These are phyloP conservation scores for Ricinus communis DNA, from an alignment of 345 rosid genomes.

Conservation along the genomic window DNA sequence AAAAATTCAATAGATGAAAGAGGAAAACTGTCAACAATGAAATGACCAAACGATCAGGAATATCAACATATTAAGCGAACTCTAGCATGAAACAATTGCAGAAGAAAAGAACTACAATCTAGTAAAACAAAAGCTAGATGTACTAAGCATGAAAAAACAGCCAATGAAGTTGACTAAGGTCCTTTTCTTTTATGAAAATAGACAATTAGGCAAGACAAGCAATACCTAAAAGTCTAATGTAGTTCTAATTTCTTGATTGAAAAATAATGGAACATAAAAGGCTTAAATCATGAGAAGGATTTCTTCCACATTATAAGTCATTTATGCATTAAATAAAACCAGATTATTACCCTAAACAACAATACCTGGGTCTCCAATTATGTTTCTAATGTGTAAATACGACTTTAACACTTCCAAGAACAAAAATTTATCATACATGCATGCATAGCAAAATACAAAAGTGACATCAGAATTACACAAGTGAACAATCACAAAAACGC, in stretches of 20 bases:
- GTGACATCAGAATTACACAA: slow-evolving; percentile 3
- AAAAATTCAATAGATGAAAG: neutral
- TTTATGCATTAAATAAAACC: neutral
- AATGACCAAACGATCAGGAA: neutral
- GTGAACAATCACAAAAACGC: slow-evolving; percentile 23
- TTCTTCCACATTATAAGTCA: neutral
- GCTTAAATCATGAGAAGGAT: neutral
- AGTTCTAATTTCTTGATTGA: neutral
- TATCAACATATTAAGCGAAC: neutral
- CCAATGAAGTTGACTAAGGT: neutral
- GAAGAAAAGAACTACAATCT: neutral
- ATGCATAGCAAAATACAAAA: neutral
- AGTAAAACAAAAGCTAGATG: neutral
- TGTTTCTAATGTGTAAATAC: neutral
- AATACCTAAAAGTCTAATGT: neutral
- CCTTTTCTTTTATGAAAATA: neutral
- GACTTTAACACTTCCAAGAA: neutral
- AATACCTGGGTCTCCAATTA: neutral
- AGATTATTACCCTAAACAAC: neutral
- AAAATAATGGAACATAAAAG: neutral
- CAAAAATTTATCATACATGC: neutral
- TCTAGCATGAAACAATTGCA: neutral
- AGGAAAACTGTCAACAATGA: neutral
- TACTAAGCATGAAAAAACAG: neutral
- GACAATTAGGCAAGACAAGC: neutral